phyloP scores from a whole-genome alignment of 140 eudicot genomes.

The Flaveria floridana region DNA sequence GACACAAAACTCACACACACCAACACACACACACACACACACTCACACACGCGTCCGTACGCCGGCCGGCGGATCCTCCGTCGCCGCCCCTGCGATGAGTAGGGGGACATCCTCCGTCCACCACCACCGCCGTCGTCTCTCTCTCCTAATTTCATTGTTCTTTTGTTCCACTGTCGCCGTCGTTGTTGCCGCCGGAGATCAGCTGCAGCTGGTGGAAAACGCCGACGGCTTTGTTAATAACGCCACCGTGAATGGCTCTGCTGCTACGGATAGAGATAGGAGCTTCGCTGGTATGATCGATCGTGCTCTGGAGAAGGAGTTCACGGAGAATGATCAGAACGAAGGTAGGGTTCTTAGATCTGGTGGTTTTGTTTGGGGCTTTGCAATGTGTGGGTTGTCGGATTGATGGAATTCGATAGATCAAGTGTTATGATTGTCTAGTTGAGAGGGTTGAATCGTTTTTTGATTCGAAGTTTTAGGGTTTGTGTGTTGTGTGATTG shows the following conservation, averaged over 20 bases:
- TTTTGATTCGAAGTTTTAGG: slow-evolving; percentile 20
- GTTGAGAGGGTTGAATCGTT: background rate
- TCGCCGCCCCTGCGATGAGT: slow-evolving; percentile 47
- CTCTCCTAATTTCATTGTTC: slow-evolving; percentile 18
- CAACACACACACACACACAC: slow-evolving; percentile 23
- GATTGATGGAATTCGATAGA: slow-evolving; percentile 9
- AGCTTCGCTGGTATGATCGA: slow-evolving; percentile 88
- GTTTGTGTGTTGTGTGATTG: slow-evolving; percentile 16
- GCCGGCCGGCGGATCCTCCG: slow-evolving; percentile 50
- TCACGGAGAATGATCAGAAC: slow-evolving; percentile 69
- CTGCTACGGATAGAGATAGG: slow-evolving; percentile 46
- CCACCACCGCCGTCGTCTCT: slow-evolving; percentile 25
- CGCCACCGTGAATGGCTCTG: slow-evolving; percentile 39
- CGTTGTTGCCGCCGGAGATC: slow-evolving; percentile 37
- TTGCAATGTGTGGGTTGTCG: slow-evolving; percentile 16
- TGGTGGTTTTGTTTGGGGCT: slow-evolving; percentile 25
- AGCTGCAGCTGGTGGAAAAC: slow-evolving; percentile 32
- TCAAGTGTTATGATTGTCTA: slow-evolving; percentile 17
- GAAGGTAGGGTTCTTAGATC: slow-evolving; percentile 62
- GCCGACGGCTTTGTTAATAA: slow-evolving; percentile 31
- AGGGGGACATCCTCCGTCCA: slow-evolving; percentile 32
- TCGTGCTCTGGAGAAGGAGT: slow-evolving; percentile 85
- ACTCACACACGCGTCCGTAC: slow-evolving; percentile 27
- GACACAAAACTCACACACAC: slow-evolving; percentile 29
- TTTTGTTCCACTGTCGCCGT: slow-evolving; percentile 17